Evolutionary conservation across 306 rosid species (phyloP).

Genomic region (Adenanthera pavonina): DNA sequence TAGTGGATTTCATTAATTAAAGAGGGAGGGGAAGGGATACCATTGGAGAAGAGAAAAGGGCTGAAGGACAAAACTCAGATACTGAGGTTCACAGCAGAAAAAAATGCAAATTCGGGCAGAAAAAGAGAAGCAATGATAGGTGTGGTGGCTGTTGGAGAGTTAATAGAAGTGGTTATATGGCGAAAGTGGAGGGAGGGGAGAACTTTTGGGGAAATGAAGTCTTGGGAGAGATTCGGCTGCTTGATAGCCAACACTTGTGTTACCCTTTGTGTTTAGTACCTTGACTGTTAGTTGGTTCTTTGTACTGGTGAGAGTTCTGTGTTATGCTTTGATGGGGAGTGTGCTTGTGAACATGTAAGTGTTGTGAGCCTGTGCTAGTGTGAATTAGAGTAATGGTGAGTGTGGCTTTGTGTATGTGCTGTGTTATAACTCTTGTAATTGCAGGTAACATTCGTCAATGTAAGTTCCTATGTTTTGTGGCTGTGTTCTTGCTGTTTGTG

Average conservation of each 20-base stretch:
- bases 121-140: neutral
- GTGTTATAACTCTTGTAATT: neutral
- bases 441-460: neutral
- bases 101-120: neutral
- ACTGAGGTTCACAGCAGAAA: neutral
- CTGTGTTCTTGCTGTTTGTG: neutral
- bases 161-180: neutral
- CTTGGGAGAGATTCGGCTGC: neutral
- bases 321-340: neutral
- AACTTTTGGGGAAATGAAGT: neutral
- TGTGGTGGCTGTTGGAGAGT: neutral
- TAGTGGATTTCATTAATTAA: constrained; percentile 5
- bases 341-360: neutral
- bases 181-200: neutral
- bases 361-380: neutral
- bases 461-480: neutral
- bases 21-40: neutral
- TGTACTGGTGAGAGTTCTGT: neutral
- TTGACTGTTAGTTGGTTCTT: neutral
- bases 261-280: neutral
- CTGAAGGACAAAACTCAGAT: neutral
- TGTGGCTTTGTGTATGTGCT: neutral
- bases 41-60: neutral
- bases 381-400: neutral
- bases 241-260: neutral